These are phyloP conservation scores for Baorangia bicolor DNA, from an alignment of 768 basidiomycete species.

Conservation along the genomic window DNA sequence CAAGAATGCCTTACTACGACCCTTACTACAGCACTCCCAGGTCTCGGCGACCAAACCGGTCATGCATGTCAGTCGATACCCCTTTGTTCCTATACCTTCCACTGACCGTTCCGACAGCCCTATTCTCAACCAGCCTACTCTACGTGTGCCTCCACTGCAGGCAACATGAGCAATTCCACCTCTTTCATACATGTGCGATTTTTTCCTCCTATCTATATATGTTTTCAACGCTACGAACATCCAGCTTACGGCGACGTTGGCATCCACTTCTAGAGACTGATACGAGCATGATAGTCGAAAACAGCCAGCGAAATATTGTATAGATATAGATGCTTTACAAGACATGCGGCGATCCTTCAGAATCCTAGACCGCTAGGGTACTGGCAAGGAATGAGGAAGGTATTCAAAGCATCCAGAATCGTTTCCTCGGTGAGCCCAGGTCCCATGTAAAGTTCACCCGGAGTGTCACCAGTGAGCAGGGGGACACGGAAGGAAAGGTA, in stretches of 20 bases:
- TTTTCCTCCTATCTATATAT: not conserved
- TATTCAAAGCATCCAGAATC: too few relatives aligned
- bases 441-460: too few relatives aligned
- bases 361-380: too few relatives aligned
- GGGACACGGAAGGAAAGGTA: too few relatives aligned
- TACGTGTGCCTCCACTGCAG: slow-evolving; percentile 45
- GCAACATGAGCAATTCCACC: slow-evolving; percentile 39
- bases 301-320: too few relatives aligned
- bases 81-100: not conserved
- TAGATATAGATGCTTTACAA: too few relatives aligned
- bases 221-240: slow-evolving; percentile 1
- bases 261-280: too few relatives aligned
- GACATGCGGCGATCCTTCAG: too few relatives aligned
- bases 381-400: too few relatives aligned
- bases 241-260: slow-evolving; percentile 58
- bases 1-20: slow-evolving; percentile 46
- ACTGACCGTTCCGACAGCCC: slow-evolving; percentile 15
- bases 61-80: slow-evolving; percentile 37
- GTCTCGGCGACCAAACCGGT: slow-evolving; percentile 36
- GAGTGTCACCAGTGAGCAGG: too few relatives aligned
- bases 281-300: too few relatives aligned
- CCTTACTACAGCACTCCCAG: slow-evolving; percentile 33
- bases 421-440: too few relatives aligned
- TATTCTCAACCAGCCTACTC: slow-evolving; percentile 48
- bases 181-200: slow-evolving; percentile 41